Evolutionary conservation across 345 rosid species (phyloP).

Genomic region (Corchorus capsularis): DNA sequence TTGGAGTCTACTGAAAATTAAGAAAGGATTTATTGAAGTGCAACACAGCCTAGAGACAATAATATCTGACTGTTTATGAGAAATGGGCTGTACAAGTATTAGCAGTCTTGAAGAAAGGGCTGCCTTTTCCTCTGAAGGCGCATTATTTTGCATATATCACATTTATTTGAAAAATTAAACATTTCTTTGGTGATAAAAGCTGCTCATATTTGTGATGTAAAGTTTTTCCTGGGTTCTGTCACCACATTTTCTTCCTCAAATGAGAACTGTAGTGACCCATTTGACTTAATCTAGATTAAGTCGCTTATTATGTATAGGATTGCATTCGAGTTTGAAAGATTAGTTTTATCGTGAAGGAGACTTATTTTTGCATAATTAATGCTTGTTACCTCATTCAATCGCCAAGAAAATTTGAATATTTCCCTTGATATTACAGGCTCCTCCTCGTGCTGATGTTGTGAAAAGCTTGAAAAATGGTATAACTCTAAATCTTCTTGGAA

Average conservation of each 20-base stretch:
- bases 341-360: background rate
- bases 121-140: background rate
- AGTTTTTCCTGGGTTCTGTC: background rate
- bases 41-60: background rate
- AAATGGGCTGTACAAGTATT: slow-evolving; percentile 2
- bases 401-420: background rate
- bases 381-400: slow-evolving; percentile 1
- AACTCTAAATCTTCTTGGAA: slow-evolving; percentile 73
- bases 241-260: background rate
- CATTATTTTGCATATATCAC: background rate
- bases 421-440: slow-evolving; percentile 61
- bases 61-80: background rate
- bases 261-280: background rate
- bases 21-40: background rate
- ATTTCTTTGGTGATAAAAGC: background rate
- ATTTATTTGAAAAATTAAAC: background rate
- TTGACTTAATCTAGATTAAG: background rate
- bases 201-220: background rate
- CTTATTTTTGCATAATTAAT: background rate
- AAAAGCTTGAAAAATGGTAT: slow-evolving; percentile 88
- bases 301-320: background rate
- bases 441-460: slow-evolving; percentile 96
- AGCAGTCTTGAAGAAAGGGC: background rate
- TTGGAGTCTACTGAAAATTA: background rate
- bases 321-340: slow-evolving; percentile 9